Base-by-base conservation (phyloP, 495 filamentous ascomycete genomes). In the Hypoxylon fuscum region DNA sequence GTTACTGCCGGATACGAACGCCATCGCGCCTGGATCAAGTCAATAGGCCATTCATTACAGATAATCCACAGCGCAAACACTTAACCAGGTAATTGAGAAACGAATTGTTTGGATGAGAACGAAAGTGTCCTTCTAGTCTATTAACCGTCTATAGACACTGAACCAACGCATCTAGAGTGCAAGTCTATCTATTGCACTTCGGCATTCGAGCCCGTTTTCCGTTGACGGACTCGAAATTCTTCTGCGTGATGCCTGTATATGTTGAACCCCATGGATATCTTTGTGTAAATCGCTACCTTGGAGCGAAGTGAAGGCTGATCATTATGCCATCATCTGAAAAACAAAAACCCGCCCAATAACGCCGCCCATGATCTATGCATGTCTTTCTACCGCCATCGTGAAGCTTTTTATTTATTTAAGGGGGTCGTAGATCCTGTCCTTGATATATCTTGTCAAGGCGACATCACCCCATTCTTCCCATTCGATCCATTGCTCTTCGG, bases 341-440 rank as follows among this genome's bases (percentile, higher is more conserved):
- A 40, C 11, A 35, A 23, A 29, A 21, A 27, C 23, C 42, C 31
- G 3, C 57, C 44, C 43, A 34, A 37, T 52, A 66, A 66, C 63
- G 63, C 63, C 63, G 27, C 46, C 52, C 63, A 66, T 68, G 62
- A 63, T 60, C 37, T 49, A 69, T 62, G 50, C 44, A 35, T 59
- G 35, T 56, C 32, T 18, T 49, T 23, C 17, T 55, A 44, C 40
- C 44, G 42, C 21, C 46, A 44, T 52, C 49, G 52, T 37, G 49
- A 41, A 55, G 34, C 47, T 34, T 27, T 23, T 17, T 46, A n/a
- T 48, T 56, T 71, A 68, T 56, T 66, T 71, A 25, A 72, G 59
- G 31, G 93, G 90, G 68, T 96, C 85, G 68, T 97, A 97, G 80
- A 96, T 90, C 67, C 83, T 85, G 51, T 84, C 73, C 77, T 87